Evolutionary conservation across 75 land plant species (phyloP), one percentile per base, ranked within the genome.

Genomic region (Azolla pinnata): DNA sequence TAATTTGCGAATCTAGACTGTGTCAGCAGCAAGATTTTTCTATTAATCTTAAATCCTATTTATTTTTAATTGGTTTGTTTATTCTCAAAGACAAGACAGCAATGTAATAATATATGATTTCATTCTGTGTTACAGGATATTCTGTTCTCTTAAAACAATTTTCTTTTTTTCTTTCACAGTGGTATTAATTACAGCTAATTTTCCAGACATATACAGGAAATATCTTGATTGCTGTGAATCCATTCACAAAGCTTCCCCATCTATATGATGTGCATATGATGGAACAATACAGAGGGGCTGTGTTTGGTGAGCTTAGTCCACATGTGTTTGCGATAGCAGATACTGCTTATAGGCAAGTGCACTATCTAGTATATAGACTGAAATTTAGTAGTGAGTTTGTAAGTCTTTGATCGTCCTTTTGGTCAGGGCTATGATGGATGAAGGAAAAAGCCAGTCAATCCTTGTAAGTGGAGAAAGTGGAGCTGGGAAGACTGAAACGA

Each of bases 391-490:
- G 14, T 38, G 21, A 50, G 17, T 44, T 60, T 21, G 10, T 23
- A 12, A 19, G 21, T 8, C 8, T 50, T n/a, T 7, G 7, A 4
- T 2, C 20, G 25, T 14, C 46, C 1, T 25, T n/a, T n/a, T n/a
- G n/a, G n/a, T 24, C 61, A 88, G 95, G 49, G 76, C 76, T 12
- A 88, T 88, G 89, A 64, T 82, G 20, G 70, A 77, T 70, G 89
- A 88, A 49, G 80, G 79, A 8, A 77, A 75, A 55, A 85, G 86
- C 60, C 95, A 88, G 55, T 70, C 95, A 31, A 86, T 88, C 61
- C 67, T 88, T 60, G 95, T 88, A 26, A 88, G 89, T 74, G 95
- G 95, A 49, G 95, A 88, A 68, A 88, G 95, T 74, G 95, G 95
- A 32, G 95, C 95, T 27, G 95, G 95, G 46, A 88, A 88, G 69